Evolutionary conservation across 805 yeast species (phyloP), one percentile per base, ranked within the genome.

Genomic region (Yarrowia hollandica): DNA sequence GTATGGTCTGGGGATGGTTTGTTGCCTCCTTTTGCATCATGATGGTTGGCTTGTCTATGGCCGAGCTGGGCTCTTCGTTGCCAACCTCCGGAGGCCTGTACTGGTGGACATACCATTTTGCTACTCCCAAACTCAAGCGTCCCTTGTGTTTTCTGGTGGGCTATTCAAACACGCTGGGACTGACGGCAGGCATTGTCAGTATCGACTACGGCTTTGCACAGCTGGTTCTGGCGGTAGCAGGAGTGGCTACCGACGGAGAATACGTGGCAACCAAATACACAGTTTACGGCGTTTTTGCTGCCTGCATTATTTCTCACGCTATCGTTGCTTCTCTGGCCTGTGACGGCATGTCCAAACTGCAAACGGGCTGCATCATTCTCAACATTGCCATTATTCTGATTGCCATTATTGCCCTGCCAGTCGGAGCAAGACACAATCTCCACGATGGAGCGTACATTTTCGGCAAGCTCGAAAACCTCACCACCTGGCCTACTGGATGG

Each of bases 41-140:
- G 59, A 67, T 75, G 9, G 78, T 83, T n/a, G 90, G 89, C n/a
- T 62, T 79, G 7, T 75, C 85, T 16, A 80, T 86, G 83, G 76
- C 87, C 4, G 86, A 84, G 65, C 69, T 84, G 62, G 88, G 86
- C 1, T 79, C 84, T 35, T 80, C 89, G 1, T 79, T 83, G 63
- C 91, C 92, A 23, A 85, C 91, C 0, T 80, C 86, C 22, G 91
- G 91, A 59, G 91, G 91, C 6, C 72, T 86, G 35, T 86, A 84
- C 67, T 82, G 79, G 70, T 83, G 86, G 84, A 81, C 88, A 0
- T 82, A 77, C 69, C 78, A 82, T 67, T 85, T 82, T 67, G 82
- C 90, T 22, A 90, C 89, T 1, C 78, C 74, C 42, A 64, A 66
- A 63, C 75, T 28, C 76, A 80, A 66, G 78, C 79, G 22, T 81